phyloP scores from a whole-genome alignment of 169 alveolate genomes.

The Plasmodium coatneyi region DNA sequence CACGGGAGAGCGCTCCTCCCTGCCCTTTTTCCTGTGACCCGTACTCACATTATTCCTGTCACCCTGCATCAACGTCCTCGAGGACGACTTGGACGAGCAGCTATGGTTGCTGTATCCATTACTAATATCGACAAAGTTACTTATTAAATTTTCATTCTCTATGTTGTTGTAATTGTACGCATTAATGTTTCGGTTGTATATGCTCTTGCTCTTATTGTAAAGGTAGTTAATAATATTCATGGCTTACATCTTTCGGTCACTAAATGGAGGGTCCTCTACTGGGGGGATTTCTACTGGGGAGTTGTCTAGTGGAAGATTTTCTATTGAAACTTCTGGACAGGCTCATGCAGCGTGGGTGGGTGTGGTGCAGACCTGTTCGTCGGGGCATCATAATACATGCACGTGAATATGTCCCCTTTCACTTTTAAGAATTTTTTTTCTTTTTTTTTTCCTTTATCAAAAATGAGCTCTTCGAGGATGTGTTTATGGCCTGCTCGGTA shows the following conservation, averaged over 20 bases:
- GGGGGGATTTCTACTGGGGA: too few relatives aligned
- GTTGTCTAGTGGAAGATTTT: background rate
- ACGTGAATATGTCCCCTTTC: background rate
- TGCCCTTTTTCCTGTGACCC: background rate
- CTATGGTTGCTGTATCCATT: constrained; percentile 27
- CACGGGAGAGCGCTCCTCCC: background rate
- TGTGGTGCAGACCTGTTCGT: background rate
- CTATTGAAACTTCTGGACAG: background rate
- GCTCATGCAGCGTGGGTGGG: background rate
- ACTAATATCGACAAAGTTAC: constrained; percentile 21
- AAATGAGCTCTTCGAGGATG: background rate
- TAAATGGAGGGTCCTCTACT: background rate
- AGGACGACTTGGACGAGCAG: constrained; percentile 20
- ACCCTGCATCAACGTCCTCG: constrained; percentile 3
- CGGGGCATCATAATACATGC: background rate
- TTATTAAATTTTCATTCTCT: constrained; percentile 72
- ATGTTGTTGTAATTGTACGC: constrained; percentile 54
- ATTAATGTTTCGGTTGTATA: constrained; percentile 46
- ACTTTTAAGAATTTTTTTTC: background rate
- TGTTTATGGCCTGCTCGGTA: background rate
- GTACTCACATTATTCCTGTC: constrained; percentile 7
- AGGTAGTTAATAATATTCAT: constrained; percentile 74
- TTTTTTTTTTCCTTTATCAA: background rate
- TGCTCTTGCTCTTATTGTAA: constrained; percentile 62
- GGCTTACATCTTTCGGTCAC: constrained; percentile 29